Evolutionary conservation across 768 basidiomycete species (phyloP), one percentile per base, ranked within the genome.

Genomic region (Cyclocybe cylindracea): DNA sequence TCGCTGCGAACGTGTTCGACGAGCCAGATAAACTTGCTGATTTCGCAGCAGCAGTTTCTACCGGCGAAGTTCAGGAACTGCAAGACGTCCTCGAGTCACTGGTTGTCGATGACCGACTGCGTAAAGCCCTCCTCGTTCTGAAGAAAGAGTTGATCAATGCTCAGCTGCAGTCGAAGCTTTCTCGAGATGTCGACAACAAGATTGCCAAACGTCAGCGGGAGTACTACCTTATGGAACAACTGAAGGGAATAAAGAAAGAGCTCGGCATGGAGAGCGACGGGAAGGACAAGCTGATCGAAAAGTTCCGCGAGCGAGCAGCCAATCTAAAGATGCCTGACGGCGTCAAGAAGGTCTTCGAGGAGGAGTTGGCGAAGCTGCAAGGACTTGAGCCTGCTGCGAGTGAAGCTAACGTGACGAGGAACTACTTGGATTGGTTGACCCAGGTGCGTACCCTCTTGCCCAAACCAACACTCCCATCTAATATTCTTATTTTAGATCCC

Each of bases 131-230:
- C 7, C 72, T 94, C 29, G 93, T 98, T 1, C 78, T 99, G 56
- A 98, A 98, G 79, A 98, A 98, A 70, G 97, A 98, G 67, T 79
- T 98, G 32, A 97, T 98, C 68, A 98, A 98, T 59, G 94, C 94
- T 0, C 94, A 98, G 65, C 72, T 98, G 44, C 96, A 97, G 70
- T 86, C 83, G 61, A 97, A 96, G 71, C 87, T 98, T 50, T 85
- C 87, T 1, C 80, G 91, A 13, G 95, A 98, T 60, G 94, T 98
- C 1, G 94, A 98, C 64, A 84, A 75, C 76, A 97, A 94, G 75
- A 94, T 98, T 53, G 92, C 92, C 9, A 95, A 96, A 66, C 79
- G 94, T 5, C 94, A 97, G 65, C 76, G 94, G 48, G 94, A 97
- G 72, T 95, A 95, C 60, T 97, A 95, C 64, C 76, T 98, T 46